A percentile compares a stretch with the other conserved stretches of the same genome.
Conservation (phyloP, 352 stramenopile genomes). For the Globisporangium mamillatum region DNA sequence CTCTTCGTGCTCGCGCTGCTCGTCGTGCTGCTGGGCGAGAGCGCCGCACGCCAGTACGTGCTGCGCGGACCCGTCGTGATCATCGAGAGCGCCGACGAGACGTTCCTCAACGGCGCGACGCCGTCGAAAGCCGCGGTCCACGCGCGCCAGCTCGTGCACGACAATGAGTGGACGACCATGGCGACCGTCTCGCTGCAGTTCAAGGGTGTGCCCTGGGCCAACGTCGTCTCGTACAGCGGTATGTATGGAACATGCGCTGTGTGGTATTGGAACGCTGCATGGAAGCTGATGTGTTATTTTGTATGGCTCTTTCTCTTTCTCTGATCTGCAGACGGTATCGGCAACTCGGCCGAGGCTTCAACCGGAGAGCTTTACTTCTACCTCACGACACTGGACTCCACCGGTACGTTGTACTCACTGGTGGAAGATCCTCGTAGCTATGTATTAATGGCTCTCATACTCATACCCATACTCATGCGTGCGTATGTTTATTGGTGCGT, state of each 20-base stretch:
- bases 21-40: slow-evolving; percentile 5
- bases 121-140: slow-evolving; percentile 31
- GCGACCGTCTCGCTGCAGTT: slow-evolving; percentile 62
- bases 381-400: slow-evolving; percentile 50
- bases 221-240: slow-evolving; percentile 72
- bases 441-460: background rate
- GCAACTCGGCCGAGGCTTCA: slow-evolving; percentile 38
- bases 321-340: slow-evolving; percentile 44
- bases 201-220: slow-evolving; percentile 47
- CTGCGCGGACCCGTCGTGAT: slow-evolving; percentile 5
- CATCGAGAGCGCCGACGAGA: slow-evolving; percentile 7
- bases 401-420: slow-evolving; percentile 21
- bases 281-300: background rate
- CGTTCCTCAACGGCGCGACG: background rate
- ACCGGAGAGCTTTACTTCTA: slow-evolving; percentile 76
- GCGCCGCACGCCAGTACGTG: slow-evolving; percentile 13
- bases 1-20: slow-evolving; percentile 14
- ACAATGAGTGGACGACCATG: slow-evolving; percentile 64
- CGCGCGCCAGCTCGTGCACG: slow-evolving; percentile 59
- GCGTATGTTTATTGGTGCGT: background rate
- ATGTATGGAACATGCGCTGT: background rate
- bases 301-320: no score
- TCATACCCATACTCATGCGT: background rate
- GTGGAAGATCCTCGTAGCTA: background rate
- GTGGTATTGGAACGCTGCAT: background rate